Evolutionary conservation across 345 rosid species (phyloP), one percentile per base, ranked within the genome.

Genomic region (Conringia planisiliqua): DNA sequence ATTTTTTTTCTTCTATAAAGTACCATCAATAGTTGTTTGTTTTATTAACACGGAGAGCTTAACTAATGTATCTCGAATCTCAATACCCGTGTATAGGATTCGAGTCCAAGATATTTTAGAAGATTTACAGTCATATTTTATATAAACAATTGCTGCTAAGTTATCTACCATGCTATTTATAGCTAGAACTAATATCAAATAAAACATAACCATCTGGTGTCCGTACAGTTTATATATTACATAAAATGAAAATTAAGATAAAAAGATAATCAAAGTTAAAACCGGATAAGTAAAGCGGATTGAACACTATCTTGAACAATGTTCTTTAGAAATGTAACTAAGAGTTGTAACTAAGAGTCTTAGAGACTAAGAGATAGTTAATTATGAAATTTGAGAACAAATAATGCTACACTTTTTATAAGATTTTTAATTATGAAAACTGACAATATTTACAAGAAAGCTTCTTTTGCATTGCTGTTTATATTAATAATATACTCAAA

Each of bases 81-180:
- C 75, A 55, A 62, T 7, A 35, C 58, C 1, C 11, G 7, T 76
- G 39, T 38, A 33, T 9, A 62, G 70, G 71, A 70, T 76, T 76
- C 70, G 75, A 76, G 70, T 72, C 75, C 29, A 13, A 36, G 70
- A 73, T 73, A 64, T 73, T 44, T 65, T 2, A 16, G 50, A 57
- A 46, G 78, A 46, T 66, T 74, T 44, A 65, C 40, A 56, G 11
- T 64, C 70, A 51, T 68, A 29, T 30, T 61, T 74, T 59, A 20
- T 12, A 20, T 26, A 59, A 50, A 60, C 9, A 65, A 3, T 18
- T 66, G 33, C 24, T 74, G 6, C 59, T 12, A 22, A 43, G 66
- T 50, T 48, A n/a, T 57, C 11, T 10, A 75, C 22, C 63, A 42
- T 61, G 57, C 70, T 64, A 69, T 68, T 60, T 26, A 51, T 44